Percentiles rank a stretch among this genome's conserved stretches.
phyloP scores from a whole-genome alignment of 192 early-diverging fungal species.

The Coemansia erecta region DNA sequence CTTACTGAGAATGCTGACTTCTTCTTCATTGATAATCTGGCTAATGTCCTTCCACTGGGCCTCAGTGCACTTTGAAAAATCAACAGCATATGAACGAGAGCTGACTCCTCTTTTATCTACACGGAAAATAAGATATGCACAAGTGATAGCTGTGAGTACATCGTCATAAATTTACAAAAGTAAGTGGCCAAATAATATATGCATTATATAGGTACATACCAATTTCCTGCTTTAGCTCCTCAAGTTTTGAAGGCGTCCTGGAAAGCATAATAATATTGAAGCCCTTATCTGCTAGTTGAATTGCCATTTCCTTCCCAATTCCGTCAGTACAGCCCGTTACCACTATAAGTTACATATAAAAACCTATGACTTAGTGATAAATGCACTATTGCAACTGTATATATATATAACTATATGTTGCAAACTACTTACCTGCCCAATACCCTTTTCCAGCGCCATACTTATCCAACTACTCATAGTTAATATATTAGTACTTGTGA shows the following conservation, averaged over 20 bases:
- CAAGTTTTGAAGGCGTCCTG: constrained; percentile 72
- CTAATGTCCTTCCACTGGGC: constrained; percentile 60
- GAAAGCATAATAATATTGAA: constrained; percentile 82
- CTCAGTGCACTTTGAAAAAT: constrained; percentile 63
- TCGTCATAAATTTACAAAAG: too few species aligned
- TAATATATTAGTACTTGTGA: neutral
- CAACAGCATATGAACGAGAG: constrained; percentile 66
- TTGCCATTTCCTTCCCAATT: constrained; percentile 90
- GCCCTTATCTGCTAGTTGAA: constrained; percentile 75
- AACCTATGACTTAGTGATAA: neutral
- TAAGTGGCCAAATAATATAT: too few species aligned
- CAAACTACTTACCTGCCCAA: constrained; percentile 46
- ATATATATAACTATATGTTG: neutral
- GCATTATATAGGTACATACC: too few species aligned
- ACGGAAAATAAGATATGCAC: neutral
- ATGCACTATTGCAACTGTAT: neutral
- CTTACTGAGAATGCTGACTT: constrained; percentile 45
- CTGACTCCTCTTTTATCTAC: constrained; percentile 52
- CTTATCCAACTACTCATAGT: constrained; percentile 22
- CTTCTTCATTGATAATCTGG: constrained; percentile 50
- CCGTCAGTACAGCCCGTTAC: constrained; percentile 94
- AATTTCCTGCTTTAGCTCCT: constrained; percentile 60
- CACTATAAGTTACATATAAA: constrained; percentile 46
- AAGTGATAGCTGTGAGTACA: too few species aligned
- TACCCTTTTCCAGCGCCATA: constrained; percentile 38